Base-by-base conservation (phyloP, 23 red algal species). In the Gracilariopsis chorda region DNA sequence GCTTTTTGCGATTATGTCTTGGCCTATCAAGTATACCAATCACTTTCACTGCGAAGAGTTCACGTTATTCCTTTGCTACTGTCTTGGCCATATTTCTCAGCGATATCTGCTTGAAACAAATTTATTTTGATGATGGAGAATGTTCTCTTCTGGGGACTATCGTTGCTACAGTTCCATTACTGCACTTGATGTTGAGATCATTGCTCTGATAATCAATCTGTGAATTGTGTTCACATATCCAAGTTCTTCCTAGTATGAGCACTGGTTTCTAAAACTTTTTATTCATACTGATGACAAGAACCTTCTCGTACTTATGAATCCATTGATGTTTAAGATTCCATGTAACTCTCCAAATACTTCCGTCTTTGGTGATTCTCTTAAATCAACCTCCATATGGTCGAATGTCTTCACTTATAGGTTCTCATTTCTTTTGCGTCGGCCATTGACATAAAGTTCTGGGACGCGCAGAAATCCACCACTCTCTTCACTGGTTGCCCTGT, bases 401-500 rank as follows among this genome's bases (percentile, higher is more conserved):
- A 55, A 16, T 55, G 49, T 14, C 49, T 14, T 16, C 16, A 55
- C 49, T 55, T 14, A 16, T 55, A 55, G n/a, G n/a, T n/a, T 55
- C n/a, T n/a, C n/a, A n/a, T 16, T 55, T 55, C 16, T n/a, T 55
- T 55, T 16, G 49, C 49, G n/a, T 14, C 49, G 14, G n/a, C 49
- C n/a, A 16, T 55, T 55, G 49, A 55, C 49, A 55, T 55, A 55
- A 55, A n/a, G n/a, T n/a, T n/a, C n/a, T n/a, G 49, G 49, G 16
- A 14, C 25, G 69, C 69, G 12, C 39, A 0, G 32, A 36, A 46
- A 46, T 76, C 69, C 19, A 1, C 30, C 28, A 42, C 40, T 42
- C 0, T 76, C 30, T 42, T 76, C 69, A 76, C 69, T 44, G 69
- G 69, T 36, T 76, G n/a, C n/a, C n/a, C n/a, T n/a, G n/a, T n/a